Conservation (phyloP, 805 yeast species). For the Barnettozyma siamensis region DNA sequence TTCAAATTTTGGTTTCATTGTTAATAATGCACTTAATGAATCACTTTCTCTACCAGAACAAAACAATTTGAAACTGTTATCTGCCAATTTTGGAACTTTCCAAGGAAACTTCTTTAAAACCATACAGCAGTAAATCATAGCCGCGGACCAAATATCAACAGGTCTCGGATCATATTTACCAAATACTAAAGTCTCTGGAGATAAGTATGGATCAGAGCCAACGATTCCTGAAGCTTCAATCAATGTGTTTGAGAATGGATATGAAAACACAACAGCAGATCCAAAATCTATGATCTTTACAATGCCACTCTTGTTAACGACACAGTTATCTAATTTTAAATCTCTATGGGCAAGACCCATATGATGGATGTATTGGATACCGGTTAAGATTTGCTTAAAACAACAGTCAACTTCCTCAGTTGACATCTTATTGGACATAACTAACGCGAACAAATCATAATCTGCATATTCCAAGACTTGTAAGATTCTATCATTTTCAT, state of each 20-base stretch:
- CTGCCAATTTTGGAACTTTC: conserved; percentile 83
- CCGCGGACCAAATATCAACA: conserved; percentile 90
- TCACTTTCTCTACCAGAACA: conserved; percentile 67
- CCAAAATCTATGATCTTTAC: conserved; percentile 92
- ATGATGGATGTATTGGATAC: conserved; percentile 72
- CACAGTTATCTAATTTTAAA: conserved; percentile 89
- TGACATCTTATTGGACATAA: conserved; percentile 87
- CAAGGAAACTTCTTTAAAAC: conserved; percentile 87
- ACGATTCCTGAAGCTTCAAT: conserved; percentile 81
- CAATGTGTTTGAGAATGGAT: conserved; percentile 70
- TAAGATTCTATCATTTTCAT: conserved; percentile 78
- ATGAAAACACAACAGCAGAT: conserved; percentile 84
- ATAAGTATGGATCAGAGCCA: conserved; percentile 84
- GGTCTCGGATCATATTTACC: conserved; percentile 86
- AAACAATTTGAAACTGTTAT: conserved; percentile 77
- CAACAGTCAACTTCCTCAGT: conserved; percentile 79
- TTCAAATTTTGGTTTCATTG: conserved; percentile 47
- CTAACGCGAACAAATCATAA: conserved; percentile 87
- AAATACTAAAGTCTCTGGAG: conserved; percentile 87
- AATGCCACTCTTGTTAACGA: conserved; percentile 72
- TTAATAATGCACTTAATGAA: conserved; percentile 57
- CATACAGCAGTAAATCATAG: conserved; percentile 91
- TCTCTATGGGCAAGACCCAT: conserved; percentile 91
- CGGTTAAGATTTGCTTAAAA: conserved; percentile 79
- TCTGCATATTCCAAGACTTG: conserved; percentile 96